A percentile compares a stretch with the other conserved stretches of the same genome.
phyloP scores from a whole-genome alignment of 139 green algal species.

The Chlorella sp. region DNA sequence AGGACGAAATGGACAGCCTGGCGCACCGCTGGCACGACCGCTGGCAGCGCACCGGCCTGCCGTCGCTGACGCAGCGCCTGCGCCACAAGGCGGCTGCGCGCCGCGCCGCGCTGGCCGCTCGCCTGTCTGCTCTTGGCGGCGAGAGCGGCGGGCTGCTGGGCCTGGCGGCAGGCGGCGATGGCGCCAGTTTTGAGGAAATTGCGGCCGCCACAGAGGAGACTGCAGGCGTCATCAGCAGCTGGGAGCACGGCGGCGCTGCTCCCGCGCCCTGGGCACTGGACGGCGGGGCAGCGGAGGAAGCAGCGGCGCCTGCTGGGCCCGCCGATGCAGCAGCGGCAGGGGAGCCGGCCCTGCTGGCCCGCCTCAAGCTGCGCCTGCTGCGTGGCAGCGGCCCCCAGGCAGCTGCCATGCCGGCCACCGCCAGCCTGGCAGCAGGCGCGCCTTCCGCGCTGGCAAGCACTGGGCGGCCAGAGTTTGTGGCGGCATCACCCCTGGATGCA shows the following conservation, averaged over 20 bases:
- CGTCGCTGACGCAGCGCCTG: constrained; percentile 8
- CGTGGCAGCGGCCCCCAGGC: background rate
- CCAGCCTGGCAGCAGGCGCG: background rate
- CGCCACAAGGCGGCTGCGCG: background rate
- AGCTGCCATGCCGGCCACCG: background rate
- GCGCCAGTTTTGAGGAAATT: background rate
- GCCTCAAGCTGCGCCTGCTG: constrained; percentile 18
- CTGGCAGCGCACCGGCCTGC: background rate
- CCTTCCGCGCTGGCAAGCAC: too few relatives aligned
- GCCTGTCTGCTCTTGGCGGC: background rate
- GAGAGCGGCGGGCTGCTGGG: background rate
- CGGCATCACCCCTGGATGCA: background rate
- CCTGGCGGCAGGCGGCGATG: background rate
- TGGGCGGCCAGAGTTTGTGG: background rate
- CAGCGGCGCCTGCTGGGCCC: background rate
- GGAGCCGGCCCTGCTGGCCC: background rate
- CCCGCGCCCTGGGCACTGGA: background rate
- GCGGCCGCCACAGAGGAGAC: constrained; percentile 5
- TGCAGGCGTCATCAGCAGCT: background rate
- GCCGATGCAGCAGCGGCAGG: background rate
- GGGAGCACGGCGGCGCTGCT: constrained; percentile 1
- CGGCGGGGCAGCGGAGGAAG: background rate
- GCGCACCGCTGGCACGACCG: constrained; percentile 22
- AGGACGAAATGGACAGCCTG: constrained; percentile 41
- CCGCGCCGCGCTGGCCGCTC: background rate